These are phyloP conservation scores for Nelumbo lutea DNA, from an alignment of 164 flowering plant species.

Conservation along the genomic window DNA sequence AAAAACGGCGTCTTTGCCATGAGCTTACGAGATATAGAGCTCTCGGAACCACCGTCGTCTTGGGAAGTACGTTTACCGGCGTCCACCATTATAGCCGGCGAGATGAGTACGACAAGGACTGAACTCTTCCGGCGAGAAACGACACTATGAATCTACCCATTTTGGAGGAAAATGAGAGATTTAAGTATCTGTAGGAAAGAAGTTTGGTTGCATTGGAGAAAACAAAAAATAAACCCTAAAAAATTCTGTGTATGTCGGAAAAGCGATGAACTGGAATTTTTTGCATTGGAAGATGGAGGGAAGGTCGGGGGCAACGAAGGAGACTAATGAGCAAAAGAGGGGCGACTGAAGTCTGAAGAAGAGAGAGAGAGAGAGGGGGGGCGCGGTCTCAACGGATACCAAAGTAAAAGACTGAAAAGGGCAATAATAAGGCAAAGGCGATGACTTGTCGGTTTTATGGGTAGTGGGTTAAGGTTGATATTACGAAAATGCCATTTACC, in stretches of 20 bases:
- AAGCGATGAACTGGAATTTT: constrained; percentile 8
- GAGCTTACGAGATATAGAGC: constrained; percentile 13
- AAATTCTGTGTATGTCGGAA: not conserved
- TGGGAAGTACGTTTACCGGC: not conserved
- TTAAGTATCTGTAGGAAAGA: not conserved
- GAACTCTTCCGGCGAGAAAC: not conserved
- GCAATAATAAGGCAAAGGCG: not conserved
- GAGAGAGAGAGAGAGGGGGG: no score
- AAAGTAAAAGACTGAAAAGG: not conserved
- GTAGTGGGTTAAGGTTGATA: not conserved
- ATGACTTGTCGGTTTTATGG: not conserved
- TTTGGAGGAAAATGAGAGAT: not conserved
- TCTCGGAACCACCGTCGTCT: not conserved
- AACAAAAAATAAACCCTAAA: not conserved
- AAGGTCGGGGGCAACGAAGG: not conserved
- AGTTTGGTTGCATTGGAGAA: not conserved
- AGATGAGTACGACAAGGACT: not conserved
- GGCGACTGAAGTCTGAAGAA: no score
- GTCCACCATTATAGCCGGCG: constrained; percentile 5
- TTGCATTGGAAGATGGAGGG: not conserved
- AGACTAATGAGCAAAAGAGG: no score
- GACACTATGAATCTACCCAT: no score
- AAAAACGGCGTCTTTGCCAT: constrained; percentile 32
- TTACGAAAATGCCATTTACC: no score
- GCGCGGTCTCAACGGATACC: constrained; percentile 14